Evolutionary conservation across 768 basidiomycete genomes (phyloP), one percentile per base, ranked within the genome.

Genomic region (Tulasnella calospora): DNA sequence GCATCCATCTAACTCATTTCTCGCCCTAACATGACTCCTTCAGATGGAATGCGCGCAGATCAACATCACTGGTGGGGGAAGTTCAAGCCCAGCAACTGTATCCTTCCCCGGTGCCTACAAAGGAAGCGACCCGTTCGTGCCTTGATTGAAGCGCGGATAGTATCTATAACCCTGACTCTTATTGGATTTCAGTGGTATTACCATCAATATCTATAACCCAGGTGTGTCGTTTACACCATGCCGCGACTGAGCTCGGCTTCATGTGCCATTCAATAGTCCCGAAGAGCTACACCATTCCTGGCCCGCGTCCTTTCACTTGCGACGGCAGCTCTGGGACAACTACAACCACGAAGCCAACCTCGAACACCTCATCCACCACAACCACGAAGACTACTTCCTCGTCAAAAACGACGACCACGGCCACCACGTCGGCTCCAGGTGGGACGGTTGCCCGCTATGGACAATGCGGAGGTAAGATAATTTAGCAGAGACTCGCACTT

Each of bases 11-110:
- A 35, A 74, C 71, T 44, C 17, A 3, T 19, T 67, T 1, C 61
- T 44, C 30, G 10, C 27, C 38, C 69, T 76, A 19, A 46, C 1
- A 69, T 38, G n/a, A 13, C 17, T 44, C 44, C 13, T 69, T 41
- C 79, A 78, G 83, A 85, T 85, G 84, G 85, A 85, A 78, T 85
- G 85, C 69, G 85, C 84, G 27, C 85, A 86, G 80, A 81, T 86
- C 47, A 80, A 83, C 71, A 83, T 86, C 79, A 84, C 84, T 12
- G 85, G 84, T 33, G 84, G 84, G 1, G 84, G 83, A 27, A 83
- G 79, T 75, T 80, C 82, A 3, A 72, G 78, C 44, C 84, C 81
- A 21, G 51, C 61, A 69, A 57, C 76, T 33, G 70, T 74, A 1
- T 74, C 40, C 33, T 80, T 82, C 81, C 82, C 82, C 10, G 82